Percentiles rank a stretch among this genome's conserved stretches.
These are phyloP conservation scores for Tuber brumale DNA, from an alignment of 495 filamentous ascomycete species.

Conservation along the genomic window DNA sequence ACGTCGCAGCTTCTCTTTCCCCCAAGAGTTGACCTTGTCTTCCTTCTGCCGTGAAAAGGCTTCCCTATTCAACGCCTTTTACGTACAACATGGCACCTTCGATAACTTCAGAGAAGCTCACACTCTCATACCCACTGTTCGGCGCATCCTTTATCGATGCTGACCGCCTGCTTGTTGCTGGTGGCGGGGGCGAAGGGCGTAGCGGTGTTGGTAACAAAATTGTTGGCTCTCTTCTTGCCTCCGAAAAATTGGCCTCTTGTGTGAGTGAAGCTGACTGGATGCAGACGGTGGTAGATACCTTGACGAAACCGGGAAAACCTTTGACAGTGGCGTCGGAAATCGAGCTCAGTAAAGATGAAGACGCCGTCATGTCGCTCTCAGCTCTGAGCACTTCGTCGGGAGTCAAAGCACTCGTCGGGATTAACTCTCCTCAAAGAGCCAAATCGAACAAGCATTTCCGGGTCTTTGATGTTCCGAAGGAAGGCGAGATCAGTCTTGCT, in stretches of 20 bases:
- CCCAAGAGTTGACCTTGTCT: background rate
- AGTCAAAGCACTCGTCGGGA: conserved; percentile 59
- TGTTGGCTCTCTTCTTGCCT: conserved; percentile 48
- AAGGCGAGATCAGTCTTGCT: conserved; percentile 18
- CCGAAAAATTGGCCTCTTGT: background rate
- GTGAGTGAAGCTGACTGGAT: background rate
- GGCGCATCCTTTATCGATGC: conserved; percentile 77
- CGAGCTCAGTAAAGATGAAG: conserved; percentile 78
- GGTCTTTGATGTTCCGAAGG: conserved; percentile 52
- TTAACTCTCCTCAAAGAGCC: conserved; percentile 73
- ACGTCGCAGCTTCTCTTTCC: background rate
- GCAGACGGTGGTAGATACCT: background rate
- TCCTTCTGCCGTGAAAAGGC: background rate
- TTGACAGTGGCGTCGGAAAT: conserved; percentile 47
- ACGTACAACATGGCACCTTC: conserved; percentile 47
- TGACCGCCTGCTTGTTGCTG: conserved; percentile 71
- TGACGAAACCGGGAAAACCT: conserved; percentile 9
- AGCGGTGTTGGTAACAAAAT: conserved; percentile 90
- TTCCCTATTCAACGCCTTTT: background rate
- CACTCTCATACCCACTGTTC: conserved; percentile 80
- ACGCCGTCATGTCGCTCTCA: conserved; percentile 79
- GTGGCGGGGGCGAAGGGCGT: conserved; percentile 78
- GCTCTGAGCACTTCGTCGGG: conserved; percentile 44
- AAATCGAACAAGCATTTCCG: conserved; percentile 85
- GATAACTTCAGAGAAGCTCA: conserved; percentile 58